Base-by-base conservation (phyloP, 441 rosid genomes). In the Populus tomentosa region DNA sequence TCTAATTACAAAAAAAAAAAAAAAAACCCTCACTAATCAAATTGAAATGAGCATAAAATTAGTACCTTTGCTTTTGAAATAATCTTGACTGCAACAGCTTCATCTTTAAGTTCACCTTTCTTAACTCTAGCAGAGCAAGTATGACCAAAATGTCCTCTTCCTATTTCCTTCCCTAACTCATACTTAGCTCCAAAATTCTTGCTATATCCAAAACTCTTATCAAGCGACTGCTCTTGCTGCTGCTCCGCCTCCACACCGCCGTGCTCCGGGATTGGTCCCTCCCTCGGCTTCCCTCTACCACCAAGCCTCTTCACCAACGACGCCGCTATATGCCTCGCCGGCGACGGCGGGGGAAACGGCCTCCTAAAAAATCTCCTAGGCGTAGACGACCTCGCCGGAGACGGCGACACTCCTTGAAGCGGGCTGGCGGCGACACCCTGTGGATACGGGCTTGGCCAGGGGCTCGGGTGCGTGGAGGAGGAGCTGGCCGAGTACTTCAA, bases 121-220 rank as follows among this genome's bases (percentile, higher is more conserved):
- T 91, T 92, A 6, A 84, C 95, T 82, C 88, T 87, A 3, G 93
- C 99, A 18, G 95, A 89, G 88, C 99, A 95, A 67, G 99, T 92
- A 78, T 93, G 94, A 76, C 98, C 99, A 71, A 95, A 93, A 88
- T 95, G 99, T 77, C 99, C 99, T 85, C 98, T 84, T 80, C 99
- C 97, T 1, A 95, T 88, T 82, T 95, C 99, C 80, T 92, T 89
- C 69, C 99, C 99, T 53, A 93, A 86, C 85, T 95, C 99, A 69
- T 90, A 95, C 82, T 90, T 90, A 2, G 92, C 97, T 10, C 97
- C 96, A 73, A 95, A 95, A 72, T 93, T 91, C 92, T 87, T 95
- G 6, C 84, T 80, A 75, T 90, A 95, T 0, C 98, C 99, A 76
- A 95, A 95, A 83, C 88, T 93, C 89, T 94, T 94, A 78, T 94